Conservation (phyloP, 2,329 filamentous ascomycete species). For the Phyllosticta citriasiana region DNA sequence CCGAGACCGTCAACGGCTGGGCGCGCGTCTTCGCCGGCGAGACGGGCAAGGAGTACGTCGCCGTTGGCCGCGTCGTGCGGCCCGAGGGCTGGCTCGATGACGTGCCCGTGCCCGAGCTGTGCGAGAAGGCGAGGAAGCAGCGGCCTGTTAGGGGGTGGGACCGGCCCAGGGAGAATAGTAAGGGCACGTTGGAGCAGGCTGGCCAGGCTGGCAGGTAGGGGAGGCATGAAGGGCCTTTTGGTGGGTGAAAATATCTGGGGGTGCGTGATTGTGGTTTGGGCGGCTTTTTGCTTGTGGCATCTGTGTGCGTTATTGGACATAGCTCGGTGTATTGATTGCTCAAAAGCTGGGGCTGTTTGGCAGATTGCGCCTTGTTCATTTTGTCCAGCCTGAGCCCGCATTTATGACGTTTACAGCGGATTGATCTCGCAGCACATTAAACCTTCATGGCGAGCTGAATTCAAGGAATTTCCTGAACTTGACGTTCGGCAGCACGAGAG, state of each 20-base stretch:
- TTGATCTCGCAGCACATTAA: background rate
- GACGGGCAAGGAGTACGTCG: conserved; percentile 69
- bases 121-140: conserved; percentile 58
- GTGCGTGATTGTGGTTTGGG: background rate
- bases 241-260: background rate
- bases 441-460: background rate
- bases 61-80: conserved; percentile 62
- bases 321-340: background rate
- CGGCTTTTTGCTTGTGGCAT: background rate
- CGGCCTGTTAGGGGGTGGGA: conserved; percentile 44
- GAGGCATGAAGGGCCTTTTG: background rate
- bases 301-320: background rate
- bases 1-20: conserved; percentile 68
- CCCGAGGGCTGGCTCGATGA: conserved; percentile 52
- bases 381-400: background rate
- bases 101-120: conserved; percentile 53
- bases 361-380: background rate
- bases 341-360: background rate
- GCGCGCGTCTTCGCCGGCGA: conserved; percentile 60
- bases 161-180: conserved; percentile 25
- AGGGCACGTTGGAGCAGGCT: conserved; percentile 19
- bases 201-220: background rate
- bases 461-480: background rate
- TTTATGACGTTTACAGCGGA: background rate
- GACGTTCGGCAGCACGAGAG: background rate